These are phyloP conservation scores for Nannochloropsis oceanica DNA, from an alignment of 108 stramenopile genomes.

Conservation along the genomic window DNA sequence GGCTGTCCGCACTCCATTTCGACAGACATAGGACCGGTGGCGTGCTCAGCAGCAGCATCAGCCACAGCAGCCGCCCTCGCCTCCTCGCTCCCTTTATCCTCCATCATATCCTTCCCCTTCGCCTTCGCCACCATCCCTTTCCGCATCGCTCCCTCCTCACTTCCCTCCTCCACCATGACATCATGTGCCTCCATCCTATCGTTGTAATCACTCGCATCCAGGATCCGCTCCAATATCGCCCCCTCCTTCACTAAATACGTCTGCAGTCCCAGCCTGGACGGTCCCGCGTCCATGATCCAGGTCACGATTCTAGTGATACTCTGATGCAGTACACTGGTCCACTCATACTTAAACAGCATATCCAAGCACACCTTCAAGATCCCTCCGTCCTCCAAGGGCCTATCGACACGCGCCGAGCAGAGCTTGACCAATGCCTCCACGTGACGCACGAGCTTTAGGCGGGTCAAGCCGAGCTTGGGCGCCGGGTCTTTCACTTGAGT, in stretches of 20 bases:
- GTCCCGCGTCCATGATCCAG: constrained; percentile 66
- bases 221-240: constrained; percentile 57
- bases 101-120: constrained; percentile 4
- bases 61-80: constrained; percentile 7
- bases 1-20: constrained; percentile 14
- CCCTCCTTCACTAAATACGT: constrained; percentile 59
- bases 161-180: constrained; percentile 40
- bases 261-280: constrained; percentile 55
- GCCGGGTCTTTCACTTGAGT: background rate
- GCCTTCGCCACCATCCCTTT: background rate
- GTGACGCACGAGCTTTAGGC: background rate
- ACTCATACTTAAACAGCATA: constrained; percentile 82
- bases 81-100: background rate
- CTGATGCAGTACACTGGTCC: constrained; percentile 85
- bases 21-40: background rate
- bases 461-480: background rate
- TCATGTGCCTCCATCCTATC: background rate
- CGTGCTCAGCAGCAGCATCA: constrained; percentile 27
- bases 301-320: constrained; percentile 76
- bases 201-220: constrained; percentile 41
- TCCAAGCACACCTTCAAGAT: constrained; percentile 59
- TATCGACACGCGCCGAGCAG: background rate
- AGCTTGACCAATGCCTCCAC: background rate
- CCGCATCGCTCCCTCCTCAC: background rate
- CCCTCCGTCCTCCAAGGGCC: background rate